Evolutionary conservation across 108 stramenopile genomes (phyloP), one percentile per base, ranked within the genome.

Genomic region (Nitzschia putrida): DNA sequence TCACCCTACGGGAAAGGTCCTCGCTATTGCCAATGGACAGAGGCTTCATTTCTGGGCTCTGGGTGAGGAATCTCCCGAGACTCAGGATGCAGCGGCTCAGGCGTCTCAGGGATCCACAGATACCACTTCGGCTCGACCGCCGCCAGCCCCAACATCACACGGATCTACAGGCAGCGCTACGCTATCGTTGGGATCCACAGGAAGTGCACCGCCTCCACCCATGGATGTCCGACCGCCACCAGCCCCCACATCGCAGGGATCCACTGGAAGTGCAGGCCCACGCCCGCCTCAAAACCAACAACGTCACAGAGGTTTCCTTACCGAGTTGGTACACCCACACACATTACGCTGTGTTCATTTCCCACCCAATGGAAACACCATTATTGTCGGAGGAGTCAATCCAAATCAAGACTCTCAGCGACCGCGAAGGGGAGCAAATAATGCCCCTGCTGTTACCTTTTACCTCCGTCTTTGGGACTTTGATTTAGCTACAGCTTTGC

Each of bases 31-130:
- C 18, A 92, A 95, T 61, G 96, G 97, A 5, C 82, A 68, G 22
- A 80, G 76, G 14, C 65, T 99, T 29, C 90, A 97, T 73, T 76
- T 98, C n/a, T 99, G 98, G 98, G 92, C 90, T 54, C 91, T 93
- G 42, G 64, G 86, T 34, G 55, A 29, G 51, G 11, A 68, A 38
- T 55, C 18, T 1, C 34, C 37, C 9, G 13, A 49, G 47, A 6
- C n/a, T 13, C 11, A 11, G n/a, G n/a, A 16, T 18, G 14, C 47
- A 16, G 4, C 14, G 3, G 3, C 18, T 18, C 47, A 18, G 18
- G 18, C n/a, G n/a, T 18, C 14, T 49, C 14, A 49, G n/a, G 18
- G 18, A 16, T 18, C n/a, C 4, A 49, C n/a, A 2, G 18, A 34
- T 4, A 6, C 3, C 2, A 49, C n/a, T 49, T 18, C 47, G 14